Conservation (phyloP, 164 flowering plant species). For the Malania oleifera region DNA sequence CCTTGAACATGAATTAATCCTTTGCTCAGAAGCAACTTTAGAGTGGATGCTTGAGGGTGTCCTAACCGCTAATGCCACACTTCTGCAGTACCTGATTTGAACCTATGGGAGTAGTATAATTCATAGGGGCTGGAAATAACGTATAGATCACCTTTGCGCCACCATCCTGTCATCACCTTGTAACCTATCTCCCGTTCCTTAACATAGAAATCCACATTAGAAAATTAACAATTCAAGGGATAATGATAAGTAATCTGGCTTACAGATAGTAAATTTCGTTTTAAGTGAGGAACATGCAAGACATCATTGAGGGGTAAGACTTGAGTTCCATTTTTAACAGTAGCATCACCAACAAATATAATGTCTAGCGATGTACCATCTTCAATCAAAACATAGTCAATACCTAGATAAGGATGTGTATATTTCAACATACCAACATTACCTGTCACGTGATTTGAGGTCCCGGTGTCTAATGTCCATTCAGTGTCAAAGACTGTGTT, state of each 20-base stretch:
- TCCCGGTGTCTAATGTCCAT: not conserved
- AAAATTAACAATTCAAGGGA: not conserved
- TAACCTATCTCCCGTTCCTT: not conserved
- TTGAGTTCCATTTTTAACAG: conserved; percentile 1
- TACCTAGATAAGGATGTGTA: not conserved
- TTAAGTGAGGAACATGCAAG: not conserved
- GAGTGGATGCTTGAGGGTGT: conserved; percentile 1
- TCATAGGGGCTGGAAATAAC: conserved; percentile 1
- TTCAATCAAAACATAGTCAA: not conserved
- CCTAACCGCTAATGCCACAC: not conserved
- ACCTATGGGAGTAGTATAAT: not conserved
- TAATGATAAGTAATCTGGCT: not conserved
- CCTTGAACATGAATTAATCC: not conserved
- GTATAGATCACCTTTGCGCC: not conserved
- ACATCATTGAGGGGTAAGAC: not conserved
- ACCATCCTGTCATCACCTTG: not conserved
- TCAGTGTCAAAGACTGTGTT: not conserved
- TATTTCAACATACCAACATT: not conserved
- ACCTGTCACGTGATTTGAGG: not conserved
- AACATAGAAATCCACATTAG: not conserved
- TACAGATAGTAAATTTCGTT: too few species aligned
- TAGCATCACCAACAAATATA: not conserved
- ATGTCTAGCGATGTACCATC: not conserved
- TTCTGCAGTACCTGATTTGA: not conserved
- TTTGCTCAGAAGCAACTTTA: not conserved